Conservation (phyloP, 768 basidiomycete species). For the Termitomyces sp. region DNA sequence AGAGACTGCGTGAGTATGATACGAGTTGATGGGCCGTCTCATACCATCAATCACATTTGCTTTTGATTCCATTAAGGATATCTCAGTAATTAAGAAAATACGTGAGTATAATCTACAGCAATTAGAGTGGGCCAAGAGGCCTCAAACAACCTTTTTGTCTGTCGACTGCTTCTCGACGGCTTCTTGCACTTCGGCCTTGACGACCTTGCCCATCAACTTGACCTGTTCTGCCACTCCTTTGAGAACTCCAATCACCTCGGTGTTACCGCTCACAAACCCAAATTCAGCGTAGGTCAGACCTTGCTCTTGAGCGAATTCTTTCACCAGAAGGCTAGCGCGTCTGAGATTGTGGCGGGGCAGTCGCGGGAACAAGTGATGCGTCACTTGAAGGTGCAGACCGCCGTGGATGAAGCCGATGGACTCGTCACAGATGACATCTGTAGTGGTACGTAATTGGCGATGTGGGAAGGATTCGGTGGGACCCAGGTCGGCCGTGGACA, state of each 20-base stretch:
- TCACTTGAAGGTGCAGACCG: conserved; percentile 96
- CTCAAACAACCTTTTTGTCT: conserved; percentile 13
- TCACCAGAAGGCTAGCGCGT: conserved; percentile 78
- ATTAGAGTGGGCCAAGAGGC: too few species aligned
- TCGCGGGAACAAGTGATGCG: conserved; percentile 95
- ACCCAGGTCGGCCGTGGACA: conserved; percentile 90
- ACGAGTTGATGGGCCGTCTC: too few species aligned
- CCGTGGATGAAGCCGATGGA: conserved; percentile 90
- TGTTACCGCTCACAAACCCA: conserved; percentile 84
- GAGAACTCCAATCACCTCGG: conserved; percentile 79
- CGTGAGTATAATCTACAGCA: too few species aligned
- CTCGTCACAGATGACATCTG: conserved; percentile 87
- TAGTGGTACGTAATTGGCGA: conserved; percentile 95
- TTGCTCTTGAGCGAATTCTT: conserved; percentile 83
- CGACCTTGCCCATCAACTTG: conserved; percentile 77
- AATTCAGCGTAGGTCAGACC: conserved; percentile 88
- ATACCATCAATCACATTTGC: too few species aligned
- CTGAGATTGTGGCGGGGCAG: conserved; percentile 91
- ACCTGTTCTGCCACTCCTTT: conserved; percentile 86
- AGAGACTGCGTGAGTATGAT: too few species aligned
- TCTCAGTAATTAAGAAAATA: background rate
- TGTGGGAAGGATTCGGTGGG: conserved; percentile 89
- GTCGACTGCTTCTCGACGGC: conserved; percentile 49
- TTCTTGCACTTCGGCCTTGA: conserved; percentile 66
- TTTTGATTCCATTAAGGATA: too few species aligned